Percentiles rank a stretch among this genome's conserved stretches.
These are phyloP conservation scores for Solanum sitiens DNA, from an alignment of 257 asterid species.

Conservation along the genomic window DNA sequence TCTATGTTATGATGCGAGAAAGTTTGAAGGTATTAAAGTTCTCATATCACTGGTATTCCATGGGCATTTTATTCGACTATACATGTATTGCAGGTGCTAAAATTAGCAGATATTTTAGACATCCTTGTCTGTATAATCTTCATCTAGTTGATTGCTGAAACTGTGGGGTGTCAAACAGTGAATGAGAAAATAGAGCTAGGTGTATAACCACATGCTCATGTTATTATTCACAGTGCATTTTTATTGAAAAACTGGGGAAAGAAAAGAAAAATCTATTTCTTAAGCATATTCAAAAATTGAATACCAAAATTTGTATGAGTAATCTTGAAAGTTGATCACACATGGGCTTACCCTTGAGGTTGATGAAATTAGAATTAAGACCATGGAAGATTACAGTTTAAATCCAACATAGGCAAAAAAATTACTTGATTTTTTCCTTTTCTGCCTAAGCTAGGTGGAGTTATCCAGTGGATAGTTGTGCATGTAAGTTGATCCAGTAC, in stretches of 20 bases:
- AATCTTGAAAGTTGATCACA: neutral
- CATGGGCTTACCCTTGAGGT: neutral
- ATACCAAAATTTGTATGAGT: neutral
- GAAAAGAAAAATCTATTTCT: neutral
- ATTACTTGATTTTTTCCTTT: neutral
- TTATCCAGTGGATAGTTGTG: neutral
- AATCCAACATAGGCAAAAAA: neutral
- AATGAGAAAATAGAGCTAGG: neutral
- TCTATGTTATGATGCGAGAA: conserved; percentile 89
- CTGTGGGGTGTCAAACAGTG: neutral
- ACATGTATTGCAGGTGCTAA: neutral
- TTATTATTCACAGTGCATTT: neutral
- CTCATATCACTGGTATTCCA: neutral
- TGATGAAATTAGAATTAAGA: neutral
- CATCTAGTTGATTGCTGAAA: neutral
- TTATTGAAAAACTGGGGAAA: neutral
- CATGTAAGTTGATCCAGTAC: too few relatives aligned
- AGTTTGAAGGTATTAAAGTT: conserved; percentile 61
- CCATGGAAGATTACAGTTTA: neutral
- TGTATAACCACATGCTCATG: neutral
- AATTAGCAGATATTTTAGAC: neutral
- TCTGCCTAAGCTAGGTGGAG: neutral
- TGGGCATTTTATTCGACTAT: neutral
- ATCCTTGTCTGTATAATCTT: neutral
- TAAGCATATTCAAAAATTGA: neutral